Percentiles rank a stretch among this genome's conserved stretches.
Conservation (phyloP, 306 rosid genomes). For the Ceratonia siliqua region DNA sequence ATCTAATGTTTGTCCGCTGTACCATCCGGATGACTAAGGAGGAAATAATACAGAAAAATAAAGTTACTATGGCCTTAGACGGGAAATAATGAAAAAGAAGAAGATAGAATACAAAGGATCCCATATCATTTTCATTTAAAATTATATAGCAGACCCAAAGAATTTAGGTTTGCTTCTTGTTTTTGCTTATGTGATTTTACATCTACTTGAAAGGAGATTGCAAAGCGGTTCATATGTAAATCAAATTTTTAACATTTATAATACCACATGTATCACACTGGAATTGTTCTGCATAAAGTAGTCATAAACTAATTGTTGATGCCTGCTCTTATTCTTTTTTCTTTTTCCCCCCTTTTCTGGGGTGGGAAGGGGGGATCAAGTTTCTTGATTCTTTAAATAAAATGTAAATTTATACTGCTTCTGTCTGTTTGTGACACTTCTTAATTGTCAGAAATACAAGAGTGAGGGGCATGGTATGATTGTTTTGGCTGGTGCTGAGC, state of each 20-base stretch:
- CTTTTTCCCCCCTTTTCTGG: no score
- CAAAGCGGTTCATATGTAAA: conserved; percentile 4
- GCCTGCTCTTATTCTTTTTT: neutral
- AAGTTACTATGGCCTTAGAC: neutral
- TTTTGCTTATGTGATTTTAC: conserved; percentile 16
- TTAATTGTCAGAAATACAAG: conserved; percentile 70
- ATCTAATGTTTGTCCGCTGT: neutral
- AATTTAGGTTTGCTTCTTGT: neutral
- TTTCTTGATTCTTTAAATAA: neutral
- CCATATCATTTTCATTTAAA: neutral
- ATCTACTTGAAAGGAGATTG: no score
- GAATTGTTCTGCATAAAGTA: conserved; percentile 16
- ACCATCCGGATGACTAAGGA: neutral
- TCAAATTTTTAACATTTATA: neutral
- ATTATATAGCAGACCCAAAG: neutral
- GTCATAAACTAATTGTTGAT: neutral
- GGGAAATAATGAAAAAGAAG: neutral
- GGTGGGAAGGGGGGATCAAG: neutral
- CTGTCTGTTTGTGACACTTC: conserved; percentile 11
- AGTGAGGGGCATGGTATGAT: conserved; percentile 72
- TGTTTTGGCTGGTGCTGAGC: conserved; percentile 91
- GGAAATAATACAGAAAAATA: neutral
- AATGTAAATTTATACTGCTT: conserved; percentile 6
- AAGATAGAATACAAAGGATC: neutral
- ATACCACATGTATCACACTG: neutral